phyloP scores from a whole-genome alignment of 2,329 filamentous ascomycete species.

The Aspergillus sp. region DNA sequence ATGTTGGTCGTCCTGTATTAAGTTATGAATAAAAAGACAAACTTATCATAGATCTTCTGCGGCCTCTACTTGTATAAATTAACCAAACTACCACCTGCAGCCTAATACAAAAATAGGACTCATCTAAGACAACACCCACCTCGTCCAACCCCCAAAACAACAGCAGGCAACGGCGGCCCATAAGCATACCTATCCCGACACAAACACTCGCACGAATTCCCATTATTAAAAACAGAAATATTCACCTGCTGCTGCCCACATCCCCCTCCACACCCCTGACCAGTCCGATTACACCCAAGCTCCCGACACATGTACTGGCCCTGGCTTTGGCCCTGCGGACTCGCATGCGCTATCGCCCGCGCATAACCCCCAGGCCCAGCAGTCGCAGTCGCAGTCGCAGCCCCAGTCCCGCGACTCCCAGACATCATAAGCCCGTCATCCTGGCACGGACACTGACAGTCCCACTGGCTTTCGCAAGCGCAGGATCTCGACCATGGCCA shows the following conservation, averaged over 20 bases:
- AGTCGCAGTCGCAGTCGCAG: not conserved
- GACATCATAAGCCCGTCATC: not conserved
- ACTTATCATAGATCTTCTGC: conserved; percentile 6
- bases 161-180: conserved; percentile 17
- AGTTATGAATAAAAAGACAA: conserved; percentile 19
- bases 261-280: not conserved
- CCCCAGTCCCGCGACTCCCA: not conserved
- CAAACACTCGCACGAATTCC: not conserved
- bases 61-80: too few relatives aligned
- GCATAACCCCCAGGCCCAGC: not conserved
- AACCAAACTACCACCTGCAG: too few relatives aligned
- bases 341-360: conserved; percentile 1
- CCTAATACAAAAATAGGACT: not conserved
- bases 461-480: not conserved
- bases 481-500: not conserved
- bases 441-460: not conserved
- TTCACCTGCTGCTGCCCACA: not conserved
- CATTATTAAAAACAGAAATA: conserved; percentile 6
- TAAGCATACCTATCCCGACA: conserved; percentile 6
- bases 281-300: not conserved
- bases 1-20: conserved; percentile 23
- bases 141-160: conserved; percentile 5
- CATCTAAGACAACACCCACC: not conserved
- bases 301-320: not conserved
- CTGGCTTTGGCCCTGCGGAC: not conserved